These are phyloP conservation scores for Friedmanniomyces simplex DNA, from an alignment of 495 filamentous ascomycete genomes.

Conservation along the genomic window DNA sequence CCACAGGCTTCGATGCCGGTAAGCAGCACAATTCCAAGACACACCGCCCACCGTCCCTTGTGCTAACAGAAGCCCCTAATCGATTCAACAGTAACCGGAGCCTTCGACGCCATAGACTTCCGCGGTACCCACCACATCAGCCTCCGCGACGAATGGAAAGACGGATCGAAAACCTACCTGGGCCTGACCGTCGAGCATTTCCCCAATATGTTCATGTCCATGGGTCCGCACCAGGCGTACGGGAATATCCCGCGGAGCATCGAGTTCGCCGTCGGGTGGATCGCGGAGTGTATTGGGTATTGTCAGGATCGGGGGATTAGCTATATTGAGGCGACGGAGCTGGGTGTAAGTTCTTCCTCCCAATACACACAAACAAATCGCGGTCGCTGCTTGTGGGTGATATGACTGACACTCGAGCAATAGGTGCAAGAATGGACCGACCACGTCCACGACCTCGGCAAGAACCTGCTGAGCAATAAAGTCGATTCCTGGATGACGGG, in stretches of 20 bases:
- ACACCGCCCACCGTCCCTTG: too few species aligned
- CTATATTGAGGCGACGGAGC: background rate
- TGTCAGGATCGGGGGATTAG: background rate
- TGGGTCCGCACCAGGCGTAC: constrained; percentile 10
- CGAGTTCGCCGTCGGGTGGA: constrained; percentile 3
- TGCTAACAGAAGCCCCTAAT: too few species aligned
- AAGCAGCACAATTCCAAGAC: background rate
- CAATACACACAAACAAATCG: too few species aligned
- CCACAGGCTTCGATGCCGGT: constrained; percentile 22
- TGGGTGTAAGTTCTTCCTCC: background rate
- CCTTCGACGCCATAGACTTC: constrained; percentile 6
- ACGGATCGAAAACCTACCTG: constrained; percentile 17
- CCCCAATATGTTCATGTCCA: constrained; percentile 19
- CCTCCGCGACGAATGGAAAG: constrained; percentile 15
- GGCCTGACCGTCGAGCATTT: constrained; percentile 14
- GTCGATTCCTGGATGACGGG: constrained; percentile 13
- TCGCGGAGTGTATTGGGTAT: background rate
- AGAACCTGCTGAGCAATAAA: constrained; percentile 6
- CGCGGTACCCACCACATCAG: constrained; percentile 1
- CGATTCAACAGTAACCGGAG: background rate
- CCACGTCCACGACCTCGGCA: constrained; percentile 1
- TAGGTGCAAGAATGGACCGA: constrained; percentile 1
- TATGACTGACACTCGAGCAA: background rate
- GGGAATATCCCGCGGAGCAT: constrained; percentile 7
- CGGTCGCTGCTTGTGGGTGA: background rate